A percentile compares a stretch with the other conserved stretches of the same genome.
Evolutionary conservation across 228 moss, liverwort and hornwort genomes (phyloP).

Genomic region (Sphagnum magellanicum): DNA sequence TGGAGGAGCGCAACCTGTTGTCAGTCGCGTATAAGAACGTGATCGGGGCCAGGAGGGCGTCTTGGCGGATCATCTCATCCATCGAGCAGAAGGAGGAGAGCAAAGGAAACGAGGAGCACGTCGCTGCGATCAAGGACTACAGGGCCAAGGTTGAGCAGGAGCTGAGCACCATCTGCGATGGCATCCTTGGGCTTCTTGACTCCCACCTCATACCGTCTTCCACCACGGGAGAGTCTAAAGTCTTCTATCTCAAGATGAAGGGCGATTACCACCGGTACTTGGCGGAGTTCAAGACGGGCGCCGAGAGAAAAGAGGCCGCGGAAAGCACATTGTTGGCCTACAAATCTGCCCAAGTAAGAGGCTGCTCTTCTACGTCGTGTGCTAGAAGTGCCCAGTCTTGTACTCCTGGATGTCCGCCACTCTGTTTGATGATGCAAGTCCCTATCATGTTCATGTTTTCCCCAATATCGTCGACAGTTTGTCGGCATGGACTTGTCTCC

Average conservation of each 20-base stretch:
- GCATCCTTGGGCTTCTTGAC: slow-evolving; percentile 7
- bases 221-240: slow-evolving; percentile 8
- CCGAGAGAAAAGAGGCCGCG: slow-evolving; percentile 10
- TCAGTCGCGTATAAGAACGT: slow-evolving; percentile 11
- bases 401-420: too few species aligned
- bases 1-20: slow-evolving; percentile 9
- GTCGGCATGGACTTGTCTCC: too few species aligned
- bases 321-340: slow-evolving; percentile 4
- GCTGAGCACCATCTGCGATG: slow-evolving; percentile 8
- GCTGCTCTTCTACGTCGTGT: too few species aligned
- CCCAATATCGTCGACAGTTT: too few species aligned
- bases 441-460: too few species aligned
- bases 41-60: slow-evolving; percentile 7
- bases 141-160: slow-evolving; percentile 8
- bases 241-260: slow-evolving; percentile 11
- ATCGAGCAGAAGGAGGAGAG: slow-evolving; percentile 12
- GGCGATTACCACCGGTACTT: slow-evolving; percentile 8
- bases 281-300: slow-evolving; percentile 9
- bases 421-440: too few species aligned
- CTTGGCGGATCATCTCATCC: slow-evolving; percentile 10
- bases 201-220: slow-evolving; percentile 8
- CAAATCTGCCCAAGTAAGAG: slow-evolving; percentile 11
- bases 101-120: slow-evolving; percentile 8
- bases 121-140: slow-evolving; percentile 8
- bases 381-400: too few species aligned